Base-by-base conservation (phyloP, 2,329 filamentous ascomycete genomes). In the Epichloe uncinata region DNA sequence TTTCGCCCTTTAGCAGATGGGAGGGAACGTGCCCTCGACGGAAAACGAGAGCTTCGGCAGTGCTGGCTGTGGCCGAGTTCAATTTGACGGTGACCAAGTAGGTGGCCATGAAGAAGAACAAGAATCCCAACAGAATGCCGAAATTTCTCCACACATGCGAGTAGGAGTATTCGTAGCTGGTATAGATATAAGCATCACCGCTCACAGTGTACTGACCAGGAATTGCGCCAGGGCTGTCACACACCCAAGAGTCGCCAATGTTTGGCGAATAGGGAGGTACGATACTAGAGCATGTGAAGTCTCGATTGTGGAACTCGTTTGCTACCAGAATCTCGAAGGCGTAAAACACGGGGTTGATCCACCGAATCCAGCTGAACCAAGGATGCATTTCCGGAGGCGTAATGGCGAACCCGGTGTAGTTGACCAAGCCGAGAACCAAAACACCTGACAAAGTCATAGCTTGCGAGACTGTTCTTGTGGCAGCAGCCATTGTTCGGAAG, bases 341-440 rank as follows among this genome's bases (percentile, higher is more conserved):
- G 58, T 89, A 89, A 42, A 73, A 81, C 36, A 89, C 77, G 0
- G 84, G 84, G 52, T 89, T 83, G 47, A 89, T 72, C 67, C 82
- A 88, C 30, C 81, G 77, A 48, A 90, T 83, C 86, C 86, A 90
- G 30, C 78, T 69, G 45, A 84, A 82, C 84, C 85, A 91, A 0
- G 75, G 77, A 20, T 81, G 74, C 83, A 84, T 88, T 58, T 84
- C 56, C 0, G 69, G 66, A 2, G 67, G 61, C 0, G 66, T 59
- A 35, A 78, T 71, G 30, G 70, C 66, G 58, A 83, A 82, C 51
- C 78, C 81, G 0, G 81, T 82, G 61, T 73, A 74, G 22, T 73
- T 80, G 57, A 82, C 72, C 4, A 85, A 71, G 13, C 75, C 74
- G 16, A 85, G 61, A 11, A 83, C 76, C 54, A 80, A 56, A 0